Evolutionary conservation across 768 basidiomycete genomes (phyloP).

Genomic region (Tricholoma saponaceum): DNA sequence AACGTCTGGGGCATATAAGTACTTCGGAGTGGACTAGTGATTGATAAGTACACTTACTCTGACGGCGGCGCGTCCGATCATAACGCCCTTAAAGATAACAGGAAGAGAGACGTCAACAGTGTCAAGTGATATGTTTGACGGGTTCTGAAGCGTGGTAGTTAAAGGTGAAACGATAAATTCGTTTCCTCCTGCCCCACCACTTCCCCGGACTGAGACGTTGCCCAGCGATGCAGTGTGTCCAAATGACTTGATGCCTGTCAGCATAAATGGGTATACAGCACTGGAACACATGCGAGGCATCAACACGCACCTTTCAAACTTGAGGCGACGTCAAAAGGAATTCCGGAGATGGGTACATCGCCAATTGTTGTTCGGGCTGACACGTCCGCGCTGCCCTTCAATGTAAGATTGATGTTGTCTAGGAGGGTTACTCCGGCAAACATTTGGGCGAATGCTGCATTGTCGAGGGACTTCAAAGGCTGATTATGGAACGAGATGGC

Average conservation of each 20-base stretch:
- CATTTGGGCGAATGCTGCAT: constrained; percentile 49
- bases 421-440: constrained; percentile 57
- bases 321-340: constrained; percentile 59
- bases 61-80: constrained; percentile 58
- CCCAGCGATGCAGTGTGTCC: constrained; percentile 45
- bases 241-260: constrained; percentile 55
- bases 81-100: constrained; percentile 50
- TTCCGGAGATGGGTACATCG: constrained; percentile 58
- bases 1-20: constrained; percentile 36
- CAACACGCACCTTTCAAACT: constrained; percentile 41
- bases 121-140: constrained; percentile 61
- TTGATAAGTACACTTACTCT: constrained; percentile 34
- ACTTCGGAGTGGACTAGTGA: not conserved
- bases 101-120: constrained; percentile 57
- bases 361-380: constrained; percentile 61
- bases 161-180: constrained; percentile 57
- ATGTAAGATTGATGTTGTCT: constrained; percentile 36
- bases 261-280: not conserved
- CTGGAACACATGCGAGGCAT: not conserved
- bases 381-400: constrained; percentile 57
- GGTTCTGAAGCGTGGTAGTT: constrained; percentile 58
- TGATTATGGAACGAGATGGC: constrained; percentile 52
- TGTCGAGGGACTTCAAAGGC: constrained; percentile 52
- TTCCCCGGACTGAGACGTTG: constrained; percentile 59
- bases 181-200: constrained; percentile 58